Base-by-base conservation (phyloP, 2,329 filamentous ascomycete species). In the Lachnellula cervina region DNA sequence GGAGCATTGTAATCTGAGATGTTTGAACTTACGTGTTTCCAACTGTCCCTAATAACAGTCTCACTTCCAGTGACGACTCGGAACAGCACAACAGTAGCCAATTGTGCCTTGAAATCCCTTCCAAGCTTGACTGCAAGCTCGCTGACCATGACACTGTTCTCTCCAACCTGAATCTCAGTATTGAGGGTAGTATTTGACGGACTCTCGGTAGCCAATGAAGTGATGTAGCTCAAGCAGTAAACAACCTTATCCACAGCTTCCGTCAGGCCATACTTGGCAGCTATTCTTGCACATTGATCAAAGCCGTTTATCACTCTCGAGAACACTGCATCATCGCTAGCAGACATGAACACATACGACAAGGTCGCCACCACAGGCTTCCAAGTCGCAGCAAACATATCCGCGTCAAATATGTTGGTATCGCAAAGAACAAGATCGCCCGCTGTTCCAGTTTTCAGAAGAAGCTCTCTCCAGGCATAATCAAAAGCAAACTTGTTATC, bases 301-400 rank as follows among this genome's bases (percentile, higher is more conserved):
- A 99, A 99, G 1, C 94, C 94, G 48, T 89, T 89, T 28, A 97
- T 90, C 17, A 99, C 89, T 57, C 94, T 84, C 37, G 90, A 90
- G 69, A 96, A 99, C 3, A 99, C 94, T 0, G 93, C 84, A 70
- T 99, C 94, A 68, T 99, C 95, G 0, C 91, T 96, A 16, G 95
- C 95, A 37, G 93, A 97, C 87, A 97, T 96, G 76, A 99, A 99
- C 3, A 99, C 94, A 69, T 97, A 99, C 13, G 94, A 95, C 53
- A 99, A 77, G 0, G 95, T 97, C 3, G 94, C 92, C 38, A 99
- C 81, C 49, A 99, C 91, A 0, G 95, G 93, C 69, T 84, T 91
- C 94, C 95, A 99, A 0, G 92, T 97, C 21, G 91, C 88, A 55
- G 88, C 86, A 71, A 99, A 99, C 90, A 99, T 97, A 69, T 99